A percentile compares a stretch with the other conserved stretches of the same genome.
Evolutionary conservation across 345 rosid species (phyloP).

Genomic region (Hibiscus mutabilis): DNA sequence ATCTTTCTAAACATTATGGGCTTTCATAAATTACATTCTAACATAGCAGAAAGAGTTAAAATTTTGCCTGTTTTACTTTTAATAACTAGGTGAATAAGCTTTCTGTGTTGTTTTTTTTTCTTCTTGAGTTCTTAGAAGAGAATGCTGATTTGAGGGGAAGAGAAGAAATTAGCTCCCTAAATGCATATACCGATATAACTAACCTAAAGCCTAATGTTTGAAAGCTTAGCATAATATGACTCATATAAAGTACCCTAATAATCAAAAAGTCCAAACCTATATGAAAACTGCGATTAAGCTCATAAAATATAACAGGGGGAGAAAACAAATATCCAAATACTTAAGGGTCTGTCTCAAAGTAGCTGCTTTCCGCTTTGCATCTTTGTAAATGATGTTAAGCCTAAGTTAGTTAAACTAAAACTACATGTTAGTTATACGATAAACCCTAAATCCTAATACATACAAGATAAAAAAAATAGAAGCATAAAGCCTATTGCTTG

Average conservation of each 20-base stretch:
- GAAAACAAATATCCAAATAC: no score
- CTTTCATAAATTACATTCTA: no score
- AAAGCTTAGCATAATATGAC: neutral
- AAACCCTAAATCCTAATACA: neutral
- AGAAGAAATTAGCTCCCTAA: neutral
- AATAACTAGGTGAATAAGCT: neutral
- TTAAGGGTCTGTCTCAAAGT: no score
- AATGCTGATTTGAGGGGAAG: neutral
- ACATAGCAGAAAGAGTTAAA: no score
- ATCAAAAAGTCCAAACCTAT: neutral
- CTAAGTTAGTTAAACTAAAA: neutral
- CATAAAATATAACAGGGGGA: no score
- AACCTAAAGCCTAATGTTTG: neutral
- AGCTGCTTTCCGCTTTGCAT: no score
- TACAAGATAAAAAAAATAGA: neutral
- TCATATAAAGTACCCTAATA: neutral
- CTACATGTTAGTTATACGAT: neutral
- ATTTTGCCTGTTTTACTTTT: neutral
- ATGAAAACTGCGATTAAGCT: neutral
- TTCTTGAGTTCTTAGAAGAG: neutral
- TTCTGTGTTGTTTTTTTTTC: no score
- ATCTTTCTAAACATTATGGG: neutral
- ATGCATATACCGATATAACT: no score
- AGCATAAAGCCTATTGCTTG: neutral
- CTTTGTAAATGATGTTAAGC: neutral